Conservation (phyloP, 768 basidiomycete genomes). For the Glaciozyma martinii region DNA sequence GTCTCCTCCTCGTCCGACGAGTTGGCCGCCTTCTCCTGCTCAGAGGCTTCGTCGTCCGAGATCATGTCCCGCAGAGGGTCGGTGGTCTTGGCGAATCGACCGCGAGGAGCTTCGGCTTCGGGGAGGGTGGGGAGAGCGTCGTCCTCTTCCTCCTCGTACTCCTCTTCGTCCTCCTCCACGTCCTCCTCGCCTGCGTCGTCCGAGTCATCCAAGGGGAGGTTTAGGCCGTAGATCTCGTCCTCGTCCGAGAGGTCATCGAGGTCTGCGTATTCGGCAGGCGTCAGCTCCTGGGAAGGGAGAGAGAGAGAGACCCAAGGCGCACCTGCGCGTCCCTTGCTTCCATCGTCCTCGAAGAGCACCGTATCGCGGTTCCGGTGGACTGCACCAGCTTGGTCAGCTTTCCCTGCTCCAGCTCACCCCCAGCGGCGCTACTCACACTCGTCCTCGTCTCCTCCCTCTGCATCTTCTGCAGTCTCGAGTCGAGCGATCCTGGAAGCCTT, state of each 20-base stretch:
- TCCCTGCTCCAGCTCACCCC: no score
- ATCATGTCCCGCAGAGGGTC: not conserved
- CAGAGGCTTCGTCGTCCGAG: not conserved
- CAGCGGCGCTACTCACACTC: slow-evolving; percentile 13
- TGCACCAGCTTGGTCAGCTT: not conserved
- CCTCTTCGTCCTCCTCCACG: slow-evolving; percentile 34
- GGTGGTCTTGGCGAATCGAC: slow-evolving; percentile 3
- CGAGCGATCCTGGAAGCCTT: not conserved
- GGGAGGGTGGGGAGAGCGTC: not conserved
- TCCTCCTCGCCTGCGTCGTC: slow-evolving; percentile 4
- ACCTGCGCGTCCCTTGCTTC: not conserved
- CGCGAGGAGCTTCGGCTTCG: not conserved
- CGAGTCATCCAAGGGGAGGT: not conserved
- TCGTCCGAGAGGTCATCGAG: slow-evolving; percentile 20
- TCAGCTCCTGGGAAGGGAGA: not conserved
- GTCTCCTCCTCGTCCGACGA: slow-evolving; percentile 17
- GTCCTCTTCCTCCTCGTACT: slow-evolving; percentile 14
- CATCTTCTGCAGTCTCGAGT: slow-evolving; percentile 5
- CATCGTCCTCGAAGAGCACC: slow-evolving; percentile 18
- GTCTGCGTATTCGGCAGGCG: not conserved
- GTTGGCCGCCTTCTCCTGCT: not conserved
- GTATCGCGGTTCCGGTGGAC: slow-evolving; percentile 30
- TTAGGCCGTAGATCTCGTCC: slow-evolving; percentile 30
- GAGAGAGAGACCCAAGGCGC: no score
- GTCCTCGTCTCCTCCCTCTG: slow-evolving; percentile 22